These are phyloP conservation scores for Ulota crispa DNA, from an alignment of 225 moss, liverwort and hornwort genomes.

Conservation along the genomic window DNA sequence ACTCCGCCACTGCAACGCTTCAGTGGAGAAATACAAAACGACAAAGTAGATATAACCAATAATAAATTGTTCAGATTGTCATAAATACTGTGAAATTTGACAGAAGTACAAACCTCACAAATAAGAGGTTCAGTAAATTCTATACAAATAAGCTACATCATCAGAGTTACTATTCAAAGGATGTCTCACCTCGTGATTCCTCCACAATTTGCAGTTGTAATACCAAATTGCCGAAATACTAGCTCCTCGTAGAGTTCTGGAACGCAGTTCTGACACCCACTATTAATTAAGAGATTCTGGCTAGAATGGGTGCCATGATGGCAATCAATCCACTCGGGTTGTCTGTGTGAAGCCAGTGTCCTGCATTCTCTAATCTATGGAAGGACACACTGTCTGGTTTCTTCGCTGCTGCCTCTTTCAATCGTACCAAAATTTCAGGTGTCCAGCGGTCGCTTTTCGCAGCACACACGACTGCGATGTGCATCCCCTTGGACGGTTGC, in stretches of 20 bases:
- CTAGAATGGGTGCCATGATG: conserved; percentile 68
- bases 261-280: too few relatives aligned
- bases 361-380: conserved; percentile 77
- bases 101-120: not conserved
- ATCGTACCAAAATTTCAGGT: conserved; percentile 56
- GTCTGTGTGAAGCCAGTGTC: conserved; percentile 88
- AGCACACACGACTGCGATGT: conserved; percentile 74
- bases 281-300: conserved; percentile 33
- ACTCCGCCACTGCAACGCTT: not conserved
- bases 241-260: not conserved
- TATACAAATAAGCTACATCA: not conserved
- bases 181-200: not conserved
- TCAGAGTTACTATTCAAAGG: not conserved
- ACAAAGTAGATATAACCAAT: not conserved
- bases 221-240: not conserved
- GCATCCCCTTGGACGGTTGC: conserved; percentile 64
- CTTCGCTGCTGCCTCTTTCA: conserved; percentile 43
- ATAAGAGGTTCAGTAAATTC: not conserved
- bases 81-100: not conserved
- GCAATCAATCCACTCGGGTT: conserved; percentile 76
- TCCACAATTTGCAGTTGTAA: not conserved
- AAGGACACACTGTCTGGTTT: conserved; percentile 58
- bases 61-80: not conserved
- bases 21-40: not conserved
- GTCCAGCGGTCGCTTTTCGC: conserved; percentile 79